Evolutionary conservation across 352 stramenopile genomes (phyloP), one percentile per base, ranked within the genome.

Genomic region (Phytophthora brassicae): DNA sequence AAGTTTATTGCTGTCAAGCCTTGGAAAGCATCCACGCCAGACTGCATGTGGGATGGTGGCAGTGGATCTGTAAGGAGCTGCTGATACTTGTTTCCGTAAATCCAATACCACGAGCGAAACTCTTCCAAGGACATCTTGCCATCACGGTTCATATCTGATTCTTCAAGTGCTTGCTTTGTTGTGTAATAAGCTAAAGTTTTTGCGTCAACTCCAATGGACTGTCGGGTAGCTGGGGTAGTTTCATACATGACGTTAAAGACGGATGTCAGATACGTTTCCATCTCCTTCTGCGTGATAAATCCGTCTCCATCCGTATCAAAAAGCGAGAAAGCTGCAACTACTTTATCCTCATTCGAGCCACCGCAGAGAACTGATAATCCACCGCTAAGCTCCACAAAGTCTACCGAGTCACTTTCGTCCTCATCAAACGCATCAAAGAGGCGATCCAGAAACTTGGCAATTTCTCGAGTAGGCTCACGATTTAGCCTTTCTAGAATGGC

Each of bases 81-180:
- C 28, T 72, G 64, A 29, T 65, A 65, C 23, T 65, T 33, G 8
- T 57, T 41, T 24, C 55, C 75, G 51, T 59, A 59, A 48, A 70
- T 45, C 67, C 55, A 69, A 58, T 91, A 97, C 89, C 89, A 97
- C 16, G 66, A 78, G 1, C 80, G 75, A 54, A 97, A 96, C 50
- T 97, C 88, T 38, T 88, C 77, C 6, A 94, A 61, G 17, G 86
- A 91, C 9, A 97, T 52, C 23, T 74, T 80, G 13, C 79, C 83
- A 42, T 96, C 85, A 41, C 70, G 72, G 61, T 97, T 94, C 14
- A 90, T 46, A 66, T 98, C 92, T 12, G 81, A 89, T n/a, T 96
- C 85, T 0, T 75, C 47, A 53, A 98, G 98, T 14, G 89, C 88
- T 50, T 96, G 72, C 23, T 72, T 50, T 4, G 85, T 88, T 39